These are phyloP conservation scores for Ustilago trichophora DNA, from an alignment of 1,284 basidiomycete species.

Conservation along the genomic window DNA sequence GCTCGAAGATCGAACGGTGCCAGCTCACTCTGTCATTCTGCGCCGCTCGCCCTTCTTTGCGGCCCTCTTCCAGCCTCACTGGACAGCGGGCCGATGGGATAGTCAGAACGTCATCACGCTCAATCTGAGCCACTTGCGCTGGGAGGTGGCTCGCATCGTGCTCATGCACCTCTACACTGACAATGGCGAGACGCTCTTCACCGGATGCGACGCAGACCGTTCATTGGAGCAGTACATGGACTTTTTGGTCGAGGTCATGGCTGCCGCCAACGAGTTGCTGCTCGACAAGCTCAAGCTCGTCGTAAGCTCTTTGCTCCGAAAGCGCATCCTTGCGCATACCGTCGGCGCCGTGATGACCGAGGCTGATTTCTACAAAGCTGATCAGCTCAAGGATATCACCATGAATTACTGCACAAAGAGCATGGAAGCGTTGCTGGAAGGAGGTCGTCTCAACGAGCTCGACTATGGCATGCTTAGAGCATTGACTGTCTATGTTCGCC, in stretches of 20 bases:
- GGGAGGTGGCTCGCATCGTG: conserved; percentile 80
- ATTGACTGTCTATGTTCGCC: conserved; percentile 74
- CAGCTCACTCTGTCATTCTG: conserved; percentile 79
- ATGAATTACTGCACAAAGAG: conserved; percentile 84
- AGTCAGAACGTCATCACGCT: conserved; percentile 72
- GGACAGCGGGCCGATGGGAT: conserved; percentile 77
- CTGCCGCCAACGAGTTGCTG: conserved; percentile 86
- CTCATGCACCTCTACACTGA: conserved; percentile 83
- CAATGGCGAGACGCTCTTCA: conserved; percentile 75
- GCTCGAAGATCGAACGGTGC: conserved; percentile 77
- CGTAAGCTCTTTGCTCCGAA: conserved; percentile 72
- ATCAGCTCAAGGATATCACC: conserved; percentile 76
- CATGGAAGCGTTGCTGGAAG: conserved; percentile 87
- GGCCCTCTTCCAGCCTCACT: conserved; percentile 83
- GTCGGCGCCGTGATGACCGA: conserved; percentile 83
- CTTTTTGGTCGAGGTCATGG: conserved; percentile 86
- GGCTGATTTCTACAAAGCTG: conserved; percentile 80
- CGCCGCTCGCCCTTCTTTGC: conserved; percentile 86
- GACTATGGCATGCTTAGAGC: conserved; percentile 75
- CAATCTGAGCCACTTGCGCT: conserved; percentile 78
- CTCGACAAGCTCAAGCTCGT: conserved; percentile 84
- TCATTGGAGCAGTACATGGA: conserved; percentile 82
- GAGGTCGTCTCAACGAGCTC: conserved; percentile 78
- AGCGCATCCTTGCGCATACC: conserved; percentile 79
- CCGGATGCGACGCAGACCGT: conserved; percentile 63